Base-by-base conservation (phyloP, 2,329 filamentous ascomycete species). In the Blastomyces percursus region DNA sequence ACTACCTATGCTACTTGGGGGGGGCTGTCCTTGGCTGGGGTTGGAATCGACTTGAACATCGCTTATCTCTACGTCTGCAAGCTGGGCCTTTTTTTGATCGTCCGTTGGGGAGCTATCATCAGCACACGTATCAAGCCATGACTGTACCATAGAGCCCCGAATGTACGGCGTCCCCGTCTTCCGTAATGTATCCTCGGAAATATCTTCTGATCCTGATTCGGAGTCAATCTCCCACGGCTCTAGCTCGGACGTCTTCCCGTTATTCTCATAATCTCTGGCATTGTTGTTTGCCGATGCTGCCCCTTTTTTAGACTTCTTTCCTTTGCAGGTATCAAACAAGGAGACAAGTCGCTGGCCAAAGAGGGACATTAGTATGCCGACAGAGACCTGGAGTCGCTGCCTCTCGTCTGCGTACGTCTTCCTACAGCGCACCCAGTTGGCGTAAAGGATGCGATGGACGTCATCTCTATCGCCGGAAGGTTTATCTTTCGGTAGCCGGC, bases 361-460 rank as follows among this genome's bases (percentile, higher is more conserved):
- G 21, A 59, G 19, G 40, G 16, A 42, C 40, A 59, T 59, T 21
- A 59, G 56, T 42, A 59, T 59, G n/a, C 21, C 56, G 46, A 59
- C 40, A 3, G 40, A 59, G 46, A 59, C 38, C 56, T 59, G 40
- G 14, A 59, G 56, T 48, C 21, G 40, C 56, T 59, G 56, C 21
- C 56, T 59, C 40, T 59, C 38, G 30, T 59, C 40, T 12, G 56
- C 38, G 21, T 59, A 59, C 46, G 24, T 12, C 24, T 11, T 4
- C 16, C 3, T 6, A n/a, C 56, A 59, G 46, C 38, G 21, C 56
- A 59, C 56, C 38, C 56, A 59, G 56, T 59, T 6, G 14, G 56
- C 46, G 56, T 59, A 24, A 16, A 59, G 56, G 38, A 59, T 59
- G 21, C 40, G 21, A 38, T 59, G 46, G 2, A 59, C 38, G 12